Evolutionary conservation across 1,284 basidiomycete species (phyloP).

Genomic region (Fomes fomentarius): DNA sequence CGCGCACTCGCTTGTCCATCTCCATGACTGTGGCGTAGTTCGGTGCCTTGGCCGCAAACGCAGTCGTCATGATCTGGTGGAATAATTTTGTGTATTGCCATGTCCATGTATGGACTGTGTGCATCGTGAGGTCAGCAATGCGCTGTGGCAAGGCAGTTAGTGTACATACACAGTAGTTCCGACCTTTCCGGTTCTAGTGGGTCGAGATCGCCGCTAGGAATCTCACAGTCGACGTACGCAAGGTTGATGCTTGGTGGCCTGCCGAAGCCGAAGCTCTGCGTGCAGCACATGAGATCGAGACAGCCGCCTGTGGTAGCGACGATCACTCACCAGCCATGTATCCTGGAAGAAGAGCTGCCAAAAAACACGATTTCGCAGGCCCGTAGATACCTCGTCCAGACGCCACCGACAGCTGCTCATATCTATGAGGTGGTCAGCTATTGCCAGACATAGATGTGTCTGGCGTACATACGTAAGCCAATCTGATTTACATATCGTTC

Average conservation of each 20-base stretch:
- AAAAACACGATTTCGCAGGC: constrained; percentile 57
- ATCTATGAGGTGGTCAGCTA: constrained; percentile 42
- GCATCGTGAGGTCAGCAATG: no score
- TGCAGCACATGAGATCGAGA: no score
- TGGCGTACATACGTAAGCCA: constrained; percentile 57
- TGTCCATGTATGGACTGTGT: constrained; percentile 64
- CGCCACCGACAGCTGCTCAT: constrained; percentile 63
- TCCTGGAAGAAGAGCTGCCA: constrained; percentile 67
- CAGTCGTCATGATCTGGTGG: constrained; percentile 52
- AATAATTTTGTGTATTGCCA: constrained; percentile 56
- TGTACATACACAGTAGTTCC: constrained; percentile 53
- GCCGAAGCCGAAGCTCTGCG: constrained; percentile 68
- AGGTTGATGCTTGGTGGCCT: constrained; percentile 60
- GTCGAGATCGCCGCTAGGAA: constrained; percentile 46
- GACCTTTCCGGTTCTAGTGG: constrained; percentile 41
- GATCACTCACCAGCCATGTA: constrained; percentile 54
- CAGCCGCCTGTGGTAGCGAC: not conserved
- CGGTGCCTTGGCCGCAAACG: constrained; percentile 57
- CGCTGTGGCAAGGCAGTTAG: no score
- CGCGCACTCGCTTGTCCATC: constrained; percentile 44
- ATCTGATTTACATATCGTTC: constrained; percentile 43
- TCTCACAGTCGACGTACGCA: constrained; percentile 57
- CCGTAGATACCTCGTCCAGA: constrained; percentile 45
- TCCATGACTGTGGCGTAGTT: constrained; percentile 47
- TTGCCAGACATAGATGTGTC: not conserved